Evolutionary conservation across 768 basidiomycete species (phyloP), one percentile per base, ranked within the genome.

Genomic region (Filobasidium wieringae): DNA sequence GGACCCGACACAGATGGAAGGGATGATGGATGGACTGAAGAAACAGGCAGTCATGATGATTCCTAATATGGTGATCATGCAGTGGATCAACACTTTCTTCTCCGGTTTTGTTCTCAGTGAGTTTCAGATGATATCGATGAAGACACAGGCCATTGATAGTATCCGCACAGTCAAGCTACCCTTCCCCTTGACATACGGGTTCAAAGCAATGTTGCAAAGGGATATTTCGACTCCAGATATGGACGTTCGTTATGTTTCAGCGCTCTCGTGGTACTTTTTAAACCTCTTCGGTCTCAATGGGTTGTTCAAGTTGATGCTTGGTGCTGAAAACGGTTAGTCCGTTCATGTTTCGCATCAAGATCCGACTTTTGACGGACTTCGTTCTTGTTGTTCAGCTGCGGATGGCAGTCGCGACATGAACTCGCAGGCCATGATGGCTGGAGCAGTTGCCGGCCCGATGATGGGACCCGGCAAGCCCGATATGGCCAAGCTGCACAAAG

Each of bases 31-130:
- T 11, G 88, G 88, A 33, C 87, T 99, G 85, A 96, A 96, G 79
- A 96, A 93, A 19, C 95, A 99, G 75, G 89, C 88, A 80, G 90
- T 96, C 50, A 92, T 95, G 87, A 96, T 97, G 87, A 68, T 75
- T 4, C 74, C 74, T 1, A 75, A 97, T 75, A 96, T 96, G 86
- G 80, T 95, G 60, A 89, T 97, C 65, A 97, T 97, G 93, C 92
- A 91, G 52, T 97, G 93, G 88, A 96, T 99, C 76, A 96, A 91
- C 74, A 90, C 92, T 74, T 99, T 99, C 82, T 99, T 97, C 77
- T 87, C 93, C 68, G 95, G 95, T 29, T 96, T 97, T 72, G 87
- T 99, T 58, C 80, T 96, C 58, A 96, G 93, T 97, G 72, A 74
- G 92, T 83, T 12, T 34, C 55, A 14, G 2, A 19, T 34, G 24